These are phyloP conservation scores for Tremella yokohamensis DNA, from an alignment of 768 basidiomycete species.

Conservation along the genomic window DNA sequence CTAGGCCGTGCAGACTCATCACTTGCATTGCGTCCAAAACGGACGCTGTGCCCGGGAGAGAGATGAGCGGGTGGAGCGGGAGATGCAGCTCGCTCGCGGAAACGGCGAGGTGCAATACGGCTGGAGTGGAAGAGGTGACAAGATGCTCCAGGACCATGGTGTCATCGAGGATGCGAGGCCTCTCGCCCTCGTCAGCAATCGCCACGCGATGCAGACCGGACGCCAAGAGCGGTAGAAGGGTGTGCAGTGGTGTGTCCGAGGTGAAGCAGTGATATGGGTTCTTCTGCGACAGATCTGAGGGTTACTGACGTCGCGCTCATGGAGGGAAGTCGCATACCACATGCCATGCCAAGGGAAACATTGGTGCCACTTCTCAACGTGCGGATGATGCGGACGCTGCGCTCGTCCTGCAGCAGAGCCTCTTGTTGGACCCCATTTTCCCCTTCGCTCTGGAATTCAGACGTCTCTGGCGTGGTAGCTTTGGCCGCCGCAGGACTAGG, in stretches of 20 bases:
- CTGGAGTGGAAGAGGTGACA: constrained; percentile 13
- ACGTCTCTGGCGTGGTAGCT: background rate
- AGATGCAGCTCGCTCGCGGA: constrained; percentile 11
- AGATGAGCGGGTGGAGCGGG: constrained; percentile 33
- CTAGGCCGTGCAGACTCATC: constrained; percentile 30
- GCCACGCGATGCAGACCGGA: constrained; percentile 36
- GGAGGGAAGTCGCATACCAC: constrained; percentile 17
- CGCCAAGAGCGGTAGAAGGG: constrained; percentile 29
- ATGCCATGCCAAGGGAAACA: constrained; percentile 21
- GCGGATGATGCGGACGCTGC: background rate
- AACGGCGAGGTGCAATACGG: constrained; percentile 14
- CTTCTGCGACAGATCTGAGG: constrained; percentile 37
- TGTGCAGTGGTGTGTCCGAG: constrained; percentile 15
- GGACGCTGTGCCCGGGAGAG: constrained; percentile 24
- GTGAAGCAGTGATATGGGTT: constrained; percentile 30
- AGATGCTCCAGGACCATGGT: constrained; percentile 27
- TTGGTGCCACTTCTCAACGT: constrained; percentile 16
- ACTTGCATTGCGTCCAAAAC: constrained; percentile 41
- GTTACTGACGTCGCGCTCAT: background rate
- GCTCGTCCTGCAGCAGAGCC: background rate
- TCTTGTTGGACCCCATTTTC: background rate
- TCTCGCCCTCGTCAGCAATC: constrained; percentile 2
- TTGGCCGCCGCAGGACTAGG: background rate
- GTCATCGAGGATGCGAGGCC: constrained; percentile 24
- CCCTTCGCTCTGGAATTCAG: background rate